phyloP scores from a whole-genome alignment of 805 yeast species.

The Metschnikowia kofuensis region DNA sequence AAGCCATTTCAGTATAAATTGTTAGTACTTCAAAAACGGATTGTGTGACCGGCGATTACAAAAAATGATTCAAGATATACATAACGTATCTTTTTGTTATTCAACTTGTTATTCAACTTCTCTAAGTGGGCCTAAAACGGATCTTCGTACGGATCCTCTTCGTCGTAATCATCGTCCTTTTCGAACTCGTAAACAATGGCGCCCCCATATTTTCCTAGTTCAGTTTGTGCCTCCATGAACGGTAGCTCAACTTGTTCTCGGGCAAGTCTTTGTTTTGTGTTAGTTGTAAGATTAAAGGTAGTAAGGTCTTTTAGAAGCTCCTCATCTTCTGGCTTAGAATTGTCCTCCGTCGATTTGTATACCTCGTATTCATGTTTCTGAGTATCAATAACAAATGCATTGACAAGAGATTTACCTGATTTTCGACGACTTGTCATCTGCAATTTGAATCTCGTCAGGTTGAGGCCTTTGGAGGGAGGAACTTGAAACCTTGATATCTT shows the following conservation, averaged over 20 bases:
- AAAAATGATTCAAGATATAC: constrained; percentile 1
- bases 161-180: constrained; percentile 96
- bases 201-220: constrained; percentile 63
- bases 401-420: constrained; percentile 74
- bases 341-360: constrained; percentile 21
- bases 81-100: no score
- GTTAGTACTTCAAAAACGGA: no score
- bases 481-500: constrained; percentile 40
- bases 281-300: constrained; percentile 81
- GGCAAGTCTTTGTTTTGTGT: constrained; percentile 70
- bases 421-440: constrained; percentile 68
- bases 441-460: constrained; percentile 45
- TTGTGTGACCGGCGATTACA: no score
- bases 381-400: constrained; percentile 53
- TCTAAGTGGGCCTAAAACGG: constrained; percentile 54
- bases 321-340: constrained; percentile 41
- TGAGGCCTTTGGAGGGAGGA: constrained; percentile 45
- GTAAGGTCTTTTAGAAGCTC: constrained; percentile 68
- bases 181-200: constrained; percentile 96
- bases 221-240: constrained; percentile 82
- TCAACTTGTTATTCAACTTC: no score
- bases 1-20: no score
- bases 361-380: constrained; percentile 40
- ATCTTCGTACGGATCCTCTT: constrained; percentile 96
- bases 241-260: constrained; percentile 87